Percentiles rank a stretch among this genome's conserved stretches.
Conservation (phyloP, 257 asterid genomes). For the Solanum medicagineum region DNA sequence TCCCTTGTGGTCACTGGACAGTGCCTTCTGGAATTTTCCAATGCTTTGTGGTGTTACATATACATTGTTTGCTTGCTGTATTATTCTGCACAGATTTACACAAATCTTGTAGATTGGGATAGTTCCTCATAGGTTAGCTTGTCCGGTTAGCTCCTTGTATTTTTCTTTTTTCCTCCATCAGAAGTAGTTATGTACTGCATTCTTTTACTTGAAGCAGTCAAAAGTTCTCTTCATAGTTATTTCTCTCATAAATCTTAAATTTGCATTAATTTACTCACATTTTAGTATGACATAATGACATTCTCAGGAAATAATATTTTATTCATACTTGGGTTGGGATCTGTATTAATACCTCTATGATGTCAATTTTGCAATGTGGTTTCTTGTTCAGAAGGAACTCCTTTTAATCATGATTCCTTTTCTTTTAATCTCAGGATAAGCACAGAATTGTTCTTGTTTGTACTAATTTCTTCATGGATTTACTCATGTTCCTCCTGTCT, state of each 20-base stretch:
- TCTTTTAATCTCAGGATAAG: neutral
- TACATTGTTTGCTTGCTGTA: neutral
- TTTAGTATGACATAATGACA: neutral
- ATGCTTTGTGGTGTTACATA: no score
- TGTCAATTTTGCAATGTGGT: neutral
- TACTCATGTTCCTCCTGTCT: neutral
- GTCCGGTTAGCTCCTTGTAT: neutral
- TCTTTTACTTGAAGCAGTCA: neutral
- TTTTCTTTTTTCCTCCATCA: neutral
- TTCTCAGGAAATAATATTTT: neutral
- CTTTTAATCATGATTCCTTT: neutral
- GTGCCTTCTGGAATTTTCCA: no score
- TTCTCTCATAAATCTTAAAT: neutral
- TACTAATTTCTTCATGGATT: neutral
- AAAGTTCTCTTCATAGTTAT: neutral
- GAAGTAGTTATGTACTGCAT: neutral
- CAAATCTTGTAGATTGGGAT: neutral
- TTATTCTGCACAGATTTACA: neutral
- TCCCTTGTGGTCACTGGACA: no score
- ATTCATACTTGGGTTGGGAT: neutral
- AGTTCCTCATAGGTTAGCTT: neutral
- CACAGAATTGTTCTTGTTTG: neutral
- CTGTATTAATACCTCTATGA: neutral
- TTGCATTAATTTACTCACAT: neutral
- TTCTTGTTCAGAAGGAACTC: neutral